Evolutionary conservation across 345 rosid genomes (phyloP), one percentile per base, ranked within the genome.

Genomic region (Psidium guajava): DNA sequence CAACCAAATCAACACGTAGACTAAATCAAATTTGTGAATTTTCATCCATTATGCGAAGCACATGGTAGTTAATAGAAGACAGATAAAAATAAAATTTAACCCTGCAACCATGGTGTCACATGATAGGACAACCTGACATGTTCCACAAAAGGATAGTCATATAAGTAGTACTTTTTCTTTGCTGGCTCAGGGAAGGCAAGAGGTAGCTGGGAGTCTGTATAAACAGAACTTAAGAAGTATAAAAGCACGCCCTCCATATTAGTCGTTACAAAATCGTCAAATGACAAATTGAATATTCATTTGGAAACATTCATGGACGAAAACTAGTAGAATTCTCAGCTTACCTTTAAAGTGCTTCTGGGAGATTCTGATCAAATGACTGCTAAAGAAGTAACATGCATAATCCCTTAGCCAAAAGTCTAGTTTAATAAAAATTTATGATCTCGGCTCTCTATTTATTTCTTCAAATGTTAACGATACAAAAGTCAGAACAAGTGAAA

Each of bases 401-500:
- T 21, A 69, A 8, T 61, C 21, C 74, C 74, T 28, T 15, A 61
- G 42, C 77, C 47, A 20, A 69, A 69, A 32, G 13, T n/a, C n/a
- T n/a, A n/a, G n/a, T n/a, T n/a, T 69, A 69, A 4, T 32, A 69
- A 32, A 69, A 18, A 40, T 8, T 69, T 69, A 69, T 6, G 11
- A 69, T 69, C 77, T 69, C 24, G 32, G 44, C 36, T 32, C 24
- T 69, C 32, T 12, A 69, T 32, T 18, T 32, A 32, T 32, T 20
- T 69, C 22, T 64, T 64, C 75, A 64, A 32, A 32, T 32, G 44
- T 32, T 28, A 3, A 64, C 42, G 11, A 64, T 27, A 59, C 40
- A 64, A 28, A 40, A 40, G 44, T 42, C 44, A 42, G 44, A 42
- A 42, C 44, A 42, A 42, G 95, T 11, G 87, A 98, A 97, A 84